Conservation (phyloP, 306 rosid species). For the Gleditsia sinensis region DNA sequence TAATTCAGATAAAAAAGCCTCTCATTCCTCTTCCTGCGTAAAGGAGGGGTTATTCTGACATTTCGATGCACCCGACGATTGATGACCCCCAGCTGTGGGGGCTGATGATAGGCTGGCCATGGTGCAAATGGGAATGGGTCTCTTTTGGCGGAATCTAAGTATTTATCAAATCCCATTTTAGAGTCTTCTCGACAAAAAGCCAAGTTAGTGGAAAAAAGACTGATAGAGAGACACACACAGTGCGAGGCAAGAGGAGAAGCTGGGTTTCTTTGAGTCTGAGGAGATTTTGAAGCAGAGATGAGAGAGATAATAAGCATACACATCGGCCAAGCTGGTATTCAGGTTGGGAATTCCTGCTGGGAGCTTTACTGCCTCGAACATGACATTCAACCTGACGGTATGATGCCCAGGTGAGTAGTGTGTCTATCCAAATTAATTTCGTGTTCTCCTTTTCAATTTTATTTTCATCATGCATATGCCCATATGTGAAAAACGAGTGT, state of each 20-base stretch:
- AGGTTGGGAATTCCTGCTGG: slow-evolving; percentile 98
- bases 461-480: background rate
- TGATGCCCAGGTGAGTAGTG: slow-evolving; percentile 75
- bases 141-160: background rate
- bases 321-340: slow-evolving; percentile 97
- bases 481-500: background rate
- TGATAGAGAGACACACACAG: background rate
- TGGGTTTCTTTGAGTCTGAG: background rate
- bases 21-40: too few relatives aligned
- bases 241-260: background rate
- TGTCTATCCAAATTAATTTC: background rate
- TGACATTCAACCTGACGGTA: slow-evolving; percentile 91
- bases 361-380: slow-evolving; percentile 99
- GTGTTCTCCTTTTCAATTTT: background rate
- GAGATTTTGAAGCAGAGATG: slow-evolving; percentile 45
- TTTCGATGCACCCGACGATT: background rate
- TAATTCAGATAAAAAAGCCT: background rate
- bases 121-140: background rate
- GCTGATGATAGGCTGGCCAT: background rate
- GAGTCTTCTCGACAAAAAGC: background rate
- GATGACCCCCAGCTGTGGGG: too few relatives aligned
- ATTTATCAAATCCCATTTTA: background rate
- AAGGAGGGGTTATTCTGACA: background rate
- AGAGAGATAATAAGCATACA: slow-evolving; percentile 96
- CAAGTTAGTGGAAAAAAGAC: background rate